Evolutionary conservation across 1,284 basidiomycete genomes (phyloP).

Genomic region (Exsudoporus floridanus): DNA sequence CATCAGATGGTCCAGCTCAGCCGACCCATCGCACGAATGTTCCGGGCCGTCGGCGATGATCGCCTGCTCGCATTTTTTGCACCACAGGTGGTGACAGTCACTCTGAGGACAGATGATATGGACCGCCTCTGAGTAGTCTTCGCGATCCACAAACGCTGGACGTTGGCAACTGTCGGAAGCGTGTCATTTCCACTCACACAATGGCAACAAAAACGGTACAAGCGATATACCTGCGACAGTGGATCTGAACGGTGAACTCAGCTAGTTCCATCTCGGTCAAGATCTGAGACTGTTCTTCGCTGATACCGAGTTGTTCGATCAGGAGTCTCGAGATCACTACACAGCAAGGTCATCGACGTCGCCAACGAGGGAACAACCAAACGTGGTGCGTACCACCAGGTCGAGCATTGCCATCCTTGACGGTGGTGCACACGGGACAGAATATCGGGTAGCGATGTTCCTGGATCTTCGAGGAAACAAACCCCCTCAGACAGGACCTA

Average conservation of each 20-base stretch:
- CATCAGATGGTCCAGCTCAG: constrained; percentile 55
- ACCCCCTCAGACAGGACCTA: constrained; percentile 48
- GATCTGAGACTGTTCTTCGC: constrained; percentile 46
- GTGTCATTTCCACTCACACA: not conserved
- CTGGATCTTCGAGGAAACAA: constrained; percentile 47
- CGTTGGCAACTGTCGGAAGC: constrained; percentile 42
- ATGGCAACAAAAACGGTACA: too few relatives aligned
- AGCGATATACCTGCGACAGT: constrained; percentile 24
- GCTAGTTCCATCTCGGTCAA: constrained; percentile 57
- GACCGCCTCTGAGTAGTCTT: constrained; percentile 44
- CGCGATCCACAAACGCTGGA: constrained; percentile 49
- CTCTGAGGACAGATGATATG: constrained; percentile 47
- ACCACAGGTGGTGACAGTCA: constrained; percentile 51
- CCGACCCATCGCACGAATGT: constrained; percentile 60
- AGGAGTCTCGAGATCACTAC: constrained; percentile 44
- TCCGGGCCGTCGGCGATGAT: constrained; percentile 39
- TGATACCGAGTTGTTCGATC: constrained; percentile 49
- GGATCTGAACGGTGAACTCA: constrained; percentile 50
- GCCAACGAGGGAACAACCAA: not conserved
- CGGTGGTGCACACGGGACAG: constrained; percentile 54
- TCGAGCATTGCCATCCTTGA: constrained; percentile 20
- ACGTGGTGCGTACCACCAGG: constrained; percentile 40
- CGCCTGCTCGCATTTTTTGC: constrained; percentile 52
- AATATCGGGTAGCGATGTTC: constrained; percentile 59
- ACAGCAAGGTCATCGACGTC: not conserved